These are phyloP conservation scores for Coniochaeta prunicola DNA, from an alignment of 2,329 filamentous ascomycete species.

Conservation along the genomic window DNA sequence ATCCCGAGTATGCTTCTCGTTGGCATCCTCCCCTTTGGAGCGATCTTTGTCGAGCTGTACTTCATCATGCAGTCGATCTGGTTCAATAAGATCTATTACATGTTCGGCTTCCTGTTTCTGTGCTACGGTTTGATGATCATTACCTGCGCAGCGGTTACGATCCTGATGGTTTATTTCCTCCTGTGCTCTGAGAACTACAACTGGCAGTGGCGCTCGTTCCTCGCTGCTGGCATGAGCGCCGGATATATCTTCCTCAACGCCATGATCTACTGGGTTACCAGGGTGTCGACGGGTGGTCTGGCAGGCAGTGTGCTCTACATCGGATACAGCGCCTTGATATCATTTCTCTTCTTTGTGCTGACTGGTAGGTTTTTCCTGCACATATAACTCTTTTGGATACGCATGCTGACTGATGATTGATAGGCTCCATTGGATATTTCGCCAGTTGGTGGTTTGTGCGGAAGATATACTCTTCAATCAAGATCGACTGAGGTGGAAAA, in stretches of 20 bases:
- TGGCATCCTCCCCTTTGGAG: constrained; percentile 87
- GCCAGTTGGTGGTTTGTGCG: constrained; percentile 90
- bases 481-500: constrained; percentile 65
- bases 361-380: constrained; percentile 80
- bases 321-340: constrained; percentile 85
- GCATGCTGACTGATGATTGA: constrained; percentile 4
- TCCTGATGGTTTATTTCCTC: constrained; percentile 92
- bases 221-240: constrained; percentile 83
- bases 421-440: constrained; percentile 93
- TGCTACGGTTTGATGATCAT: constrained; percentile 97
- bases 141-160: constrained; percentile 84
- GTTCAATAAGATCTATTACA: constrained; percentile 99
- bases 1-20: constrained; percentile 88
- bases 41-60: constrained; percentile 97
- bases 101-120: constrained; percentile 98
- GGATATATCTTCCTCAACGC: constrained; percentile 90
- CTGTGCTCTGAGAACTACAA: constrained; percentile 96
- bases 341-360: constrained; percentile 86
- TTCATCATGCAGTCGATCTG: constrained; percentile 99
- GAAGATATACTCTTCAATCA: constrained; percentile 95
- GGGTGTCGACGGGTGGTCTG: constrained; percentile 76
- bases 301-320: constrained; percentile 87
- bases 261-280: constrained; percentile 82
- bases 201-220: constrained; percentile 97
- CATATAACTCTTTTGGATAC: not conserved